These are phyloP conservation scores for Phascolomyces articulosus DNA, from an alignment of 371 early-diverging fungal species.

Conservation along the genomic window DNA sequence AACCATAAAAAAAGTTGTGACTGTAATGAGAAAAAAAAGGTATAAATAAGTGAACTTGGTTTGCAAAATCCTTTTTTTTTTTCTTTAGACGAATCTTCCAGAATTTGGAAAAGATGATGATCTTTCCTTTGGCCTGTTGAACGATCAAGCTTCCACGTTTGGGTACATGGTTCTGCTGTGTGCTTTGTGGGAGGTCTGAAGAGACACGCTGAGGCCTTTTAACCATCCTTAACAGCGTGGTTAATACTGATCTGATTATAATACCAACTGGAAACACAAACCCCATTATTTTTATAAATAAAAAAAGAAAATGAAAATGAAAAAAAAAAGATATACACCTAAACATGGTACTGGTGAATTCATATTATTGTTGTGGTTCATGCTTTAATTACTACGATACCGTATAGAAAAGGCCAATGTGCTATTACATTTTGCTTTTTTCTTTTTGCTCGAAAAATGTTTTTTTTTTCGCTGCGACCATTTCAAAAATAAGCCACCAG, in stretches of 20 bases:
- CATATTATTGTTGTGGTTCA: no score
- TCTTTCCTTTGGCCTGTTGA: conserved; percentile 7
- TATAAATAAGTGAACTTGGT: not conserved
- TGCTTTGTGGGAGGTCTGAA: conserved; percentile 10
- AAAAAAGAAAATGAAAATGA: conserved; percentile 10
- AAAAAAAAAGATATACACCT: no score
- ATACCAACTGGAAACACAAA: conserved; percentile 6
- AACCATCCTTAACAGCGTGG: conserved; percentile 9
- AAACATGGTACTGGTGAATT: no score
- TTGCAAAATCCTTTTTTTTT: not conserved
- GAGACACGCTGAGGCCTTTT: conserved; percentile 8
- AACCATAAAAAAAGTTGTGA: not conserved
- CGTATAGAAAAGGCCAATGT: no score
- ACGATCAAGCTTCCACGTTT: conserved; percentile 14
- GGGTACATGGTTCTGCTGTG: not conserved
- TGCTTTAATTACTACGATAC: no score
- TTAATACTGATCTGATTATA: conserved; percentile 5
- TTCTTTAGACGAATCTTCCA: conserved; percentile 14
- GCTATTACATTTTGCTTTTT: no score
- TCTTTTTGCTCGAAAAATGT: no score
- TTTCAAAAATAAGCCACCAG: no score
- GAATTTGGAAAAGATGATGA: conserved; percentile 14
- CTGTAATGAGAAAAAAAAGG: not conserved
- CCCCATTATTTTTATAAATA: not conserved
- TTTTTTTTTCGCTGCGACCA: no score